Conservation (phyloP, 2,329 filamentous ascomycete species). For the Plenodomus biglobosus region DNA sequence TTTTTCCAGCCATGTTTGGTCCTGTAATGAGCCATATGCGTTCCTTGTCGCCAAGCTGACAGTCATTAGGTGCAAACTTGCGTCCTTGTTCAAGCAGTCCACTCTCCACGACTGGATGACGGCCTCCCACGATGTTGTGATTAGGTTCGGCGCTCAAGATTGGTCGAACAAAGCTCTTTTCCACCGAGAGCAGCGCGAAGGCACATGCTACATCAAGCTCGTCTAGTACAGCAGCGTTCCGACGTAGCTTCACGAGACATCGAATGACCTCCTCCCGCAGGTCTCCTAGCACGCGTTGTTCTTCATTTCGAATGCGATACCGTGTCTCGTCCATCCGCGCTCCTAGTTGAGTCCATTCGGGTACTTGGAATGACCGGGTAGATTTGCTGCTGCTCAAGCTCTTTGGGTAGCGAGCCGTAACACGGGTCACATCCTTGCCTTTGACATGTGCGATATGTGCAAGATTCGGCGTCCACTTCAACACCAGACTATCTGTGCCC, state of each 20-base stretch:
- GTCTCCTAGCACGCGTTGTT: slow-evolving; percentile 74
- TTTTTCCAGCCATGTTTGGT: slow-evolving; percentile 99
- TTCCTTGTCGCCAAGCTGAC: slow-evolving; percentile 75
- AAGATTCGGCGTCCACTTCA: slow-evolving; percentile 83
- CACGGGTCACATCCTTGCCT: slow-evolving; percentile 64
- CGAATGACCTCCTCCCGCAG: slow-evolving; percentile 75
- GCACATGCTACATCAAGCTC: slow-evolving; percentile 89
- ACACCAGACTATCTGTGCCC: slow-evolving; percentile 57
- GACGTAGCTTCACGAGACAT: slow-evolving; percentile 81
- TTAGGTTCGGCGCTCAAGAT: slow-evolving; percentile 63
- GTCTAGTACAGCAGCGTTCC: slow-evolving; percentile 88
- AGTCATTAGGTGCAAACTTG: slow-evolving; percentile 83
- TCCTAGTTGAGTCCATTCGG: slow-evolving; percentile 82
- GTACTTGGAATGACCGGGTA: slow-evolving; percentile 80
- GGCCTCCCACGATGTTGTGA: slow-evolving; percentile 79
- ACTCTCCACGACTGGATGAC: slow-evolving; percentile 89
- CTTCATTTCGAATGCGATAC: slow-evolving; percentile 77
- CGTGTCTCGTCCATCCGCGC: slow-evolving; percentile 75
- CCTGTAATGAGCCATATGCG: slow-evolving; percentile 70
- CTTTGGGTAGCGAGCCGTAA: slow-evolving; percentile 45
- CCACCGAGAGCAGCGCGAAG: slow-evolving; percentile 75
- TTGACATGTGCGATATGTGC: slow-evolving; percentile 91
- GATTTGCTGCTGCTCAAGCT: slow-evolving; percentile 77
- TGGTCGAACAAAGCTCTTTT: slow-evolving; percentile 74
- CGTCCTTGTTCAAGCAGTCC: slow-evolving; percentile 78